Conservation (phyloP, 2,329 filamentous ascomycete genomes). For the Emergomyces orientalis region DNA sequence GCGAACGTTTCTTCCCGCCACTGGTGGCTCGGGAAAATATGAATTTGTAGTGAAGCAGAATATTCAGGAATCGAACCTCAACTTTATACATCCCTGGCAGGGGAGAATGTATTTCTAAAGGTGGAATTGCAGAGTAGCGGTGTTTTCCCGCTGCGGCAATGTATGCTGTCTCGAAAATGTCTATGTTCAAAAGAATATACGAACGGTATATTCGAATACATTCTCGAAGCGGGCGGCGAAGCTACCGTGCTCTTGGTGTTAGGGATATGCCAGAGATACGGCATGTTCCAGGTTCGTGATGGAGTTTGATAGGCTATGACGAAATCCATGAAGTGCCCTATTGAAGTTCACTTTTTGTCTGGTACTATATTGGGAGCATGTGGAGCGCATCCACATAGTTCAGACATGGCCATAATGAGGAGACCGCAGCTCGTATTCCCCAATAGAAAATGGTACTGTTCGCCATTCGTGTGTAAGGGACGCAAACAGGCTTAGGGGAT, state of each 20-base stretch:
- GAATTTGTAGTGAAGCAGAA: not conserved
- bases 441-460: not conserved
- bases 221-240: not conserved
- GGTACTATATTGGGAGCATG: not conserved
- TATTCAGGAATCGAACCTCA: not conserved
- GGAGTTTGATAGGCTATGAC: too few species aligned
- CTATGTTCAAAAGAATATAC: not conserved
- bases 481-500: not conserved
- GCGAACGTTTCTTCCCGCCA: not conserved
- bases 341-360: not conserved
- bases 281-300: not conserved
- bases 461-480: not conserved
- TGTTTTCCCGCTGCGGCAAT: not conserved
- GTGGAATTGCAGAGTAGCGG: not conserved
- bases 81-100: not conserved
- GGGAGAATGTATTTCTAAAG: not conserved
- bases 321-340: not conserved
- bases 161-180: not conserved
- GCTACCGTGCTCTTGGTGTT: not conserved
- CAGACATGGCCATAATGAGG: not conserved
- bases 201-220: not conserved
- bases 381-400: not conserved
- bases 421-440: not conserved
- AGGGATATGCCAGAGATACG: not conserved
- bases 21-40: not conserved